Conservation (phyloP, 192 early-diverging fungal species). For the Cladochytrium replicatum region DNA sequence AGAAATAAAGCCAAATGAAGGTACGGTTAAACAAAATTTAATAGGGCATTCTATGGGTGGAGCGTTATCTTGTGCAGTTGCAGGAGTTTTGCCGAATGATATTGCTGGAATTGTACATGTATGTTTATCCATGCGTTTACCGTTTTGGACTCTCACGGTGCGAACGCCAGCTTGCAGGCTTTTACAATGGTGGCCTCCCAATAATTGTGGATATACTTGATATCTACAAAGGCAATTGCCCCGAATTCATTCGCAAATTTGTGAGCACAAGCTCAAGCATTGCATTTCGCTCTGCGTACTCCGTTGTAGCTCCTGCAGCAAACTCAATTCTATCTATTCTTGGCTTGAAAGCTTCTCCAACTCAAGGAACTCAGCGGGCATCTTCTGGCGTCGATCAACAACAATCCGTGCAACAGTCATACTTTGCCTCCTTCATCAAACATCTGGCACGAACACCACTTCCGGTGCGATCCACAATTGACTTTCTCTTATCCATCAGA, state of each 20-base stretch:
- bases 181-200: conserved; percentile 30
- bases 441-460: conserved; percentile 26
- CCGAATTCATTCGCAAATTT: conserved; percentile 13
- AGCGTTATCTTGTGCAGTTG: conserved; percentile 34
- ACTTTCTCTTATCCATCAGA: conserved; percentile 13
- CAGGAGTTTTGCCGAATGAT: conserved; percentile 28
- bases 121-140: background rate
- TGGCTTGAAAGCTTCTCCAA: background rate
- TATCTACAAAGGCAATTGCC: conserved; percentile 23
- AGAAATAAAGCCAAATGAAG: no score
- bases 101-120: conserved; percentile 38
- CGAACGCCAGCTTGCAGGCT: conserved; percentile 20
- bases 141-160: background rate
- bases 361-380: background rate
- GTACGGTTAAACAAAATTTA: no score
- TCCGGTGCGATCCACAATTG: conserved; percentile 21
- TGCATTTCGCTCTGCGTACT: conserved; percentile 14
- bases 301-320: conserved; percentile 17
- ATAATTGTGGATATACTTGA: conserved; percentile 25
- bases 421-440: conserved; percentile 6
- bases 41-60: conserved; percentile 41
- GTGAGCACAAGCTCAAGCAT: conserved; percentile 10
- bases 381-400: background rate
- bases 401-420: background rate
- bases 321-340: conserved; percentile 5